phyloP scores from a whole-genome alignment of 768 basidiomycete genomes.

The Boletus tylopilopsis region DNA sequence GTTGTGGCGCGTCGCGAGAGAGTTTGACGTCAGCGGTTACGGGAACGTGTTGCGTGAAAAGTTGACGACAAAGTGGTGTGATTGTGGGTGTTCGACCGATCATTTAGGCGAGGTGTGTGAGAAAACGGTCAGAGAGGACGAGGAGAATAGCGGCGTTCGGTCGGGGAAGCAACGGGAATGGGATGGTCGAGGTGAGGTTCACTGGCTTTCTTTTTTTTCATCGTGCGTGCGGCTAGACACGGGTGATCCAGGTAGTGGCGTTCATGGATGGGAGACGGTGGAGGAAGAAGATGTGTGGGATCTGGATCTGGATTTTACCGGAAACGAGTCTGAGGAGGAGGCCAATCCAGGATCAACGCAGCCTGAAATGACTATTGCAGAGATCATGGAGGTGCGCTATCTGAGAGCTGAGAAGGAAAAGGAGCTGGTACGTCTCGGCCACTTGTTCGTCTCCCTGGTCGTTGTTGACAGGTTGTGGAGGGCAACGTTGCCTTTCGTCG shows the following conservation, averaged over 20 bases:
- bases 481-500: slow-evolving; percentile 68
- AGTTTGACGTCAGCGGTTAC: slow-evolving; percentile 72
- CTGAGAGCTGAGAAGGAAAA: slow-evolving; percentile 69
- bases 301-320: slow-evolving; percentile 62
- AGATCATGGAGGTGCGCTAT: slow-evolving; percentile 74
- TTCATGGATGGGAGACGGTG: slow-evolving; percentile 70
- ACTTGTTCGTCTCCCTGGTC: background rate
- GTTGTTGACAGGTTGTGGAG: slow-evolving; percentile 33
- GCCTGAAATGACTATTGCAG: slow-evolving; percentile 57
- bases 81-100: slow-evolving; percentile 77
- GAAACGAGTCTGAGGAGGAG: slow-evolving; percentile 48
- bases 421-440: slow-evolving; percentile 46
- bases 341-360: slow-evolving; percentile 34
- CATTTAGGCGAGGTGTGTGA: slow-evolving; percentile 77
- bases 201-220: background rate
- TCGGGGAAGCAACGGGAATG: slow-evolving; percentile 71
- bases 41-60: slow-evolving; percentile 68
- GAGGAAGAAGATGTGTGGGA: slow-evolving; percentile 81
- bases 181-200: slow-evolving; percentile 58
- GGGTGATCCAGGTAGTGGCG: slow-evolving; percentile 43
- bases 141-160: slow-evolving; percentile 54
- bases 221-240: background rate
- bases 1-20: slow-evolving; percentile 65
- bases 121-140: slow-evolving; percentile 65
- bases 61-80: slow-evolving; percentile 73